phyloP scores from a whole-genome alignment of 2,329 filamentous ascomycete species.

The Podosphaera fusca region DNA sequence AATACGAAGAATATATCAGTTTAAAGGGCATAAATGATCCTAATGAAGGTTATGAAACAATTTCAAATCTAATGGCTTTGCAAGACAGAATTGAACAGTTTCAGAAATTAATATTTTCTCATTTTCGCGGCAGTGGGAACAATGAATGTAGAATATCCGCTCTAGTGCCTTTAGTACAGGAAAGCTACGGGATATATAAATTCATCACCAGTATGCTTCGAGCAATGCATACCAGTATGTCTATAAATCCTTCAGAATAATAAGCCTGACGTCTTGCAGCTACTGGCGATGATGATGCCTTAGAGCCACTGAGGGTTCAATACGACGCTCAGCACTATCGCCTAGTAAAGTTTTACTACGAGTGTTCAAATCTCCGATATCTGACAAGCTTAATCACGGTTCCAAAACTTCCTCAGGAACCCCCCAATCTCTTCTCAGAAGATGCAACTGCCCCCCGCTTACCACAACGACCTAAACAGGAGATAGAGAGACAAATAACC shows the following conservation, averaged over 20 bases:
- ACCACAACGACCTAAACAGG: conserved; percentile 58
- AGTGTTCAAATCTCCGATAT: conserved; percentile 93
- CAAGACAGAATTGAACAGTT: conserved; percentile 98
- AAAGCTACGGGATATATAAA: conserved; percentile 98
- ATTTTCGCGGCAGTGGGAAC: conserved; percentile 76
- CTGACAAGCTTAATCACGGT: conserved; percentile 90
- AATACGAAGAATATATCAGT: conserved; percentile 97
- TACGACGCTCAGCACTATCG: conserved; percentile 95
- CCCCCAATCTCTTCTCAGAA: conserved; percentile 68
- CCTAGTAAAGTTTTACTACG: conserved; percentile 94
- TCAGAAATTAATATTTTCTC: conserved; percentile 94
- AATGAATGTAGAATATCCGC: conserved; percentile 95
- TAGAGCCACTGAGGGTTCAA: conserved; percentile 65
- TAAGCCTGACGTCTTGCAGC: conserved; percentile 23
- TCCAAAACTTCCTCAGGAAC: conserved; percentile 82
- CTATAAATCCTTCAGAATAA: not conserved
- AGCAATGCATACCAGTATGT: conserved; percentile 83
- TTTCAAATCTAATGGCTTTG: conserved; percentile 83
- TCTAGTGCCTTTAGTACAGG: conserved; percentile 77
- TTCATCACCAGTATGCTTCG: conserved; percentile 98
- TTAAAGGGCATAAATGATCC: conserved; percentile 96
- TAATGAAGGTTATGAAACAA: conserved; percentile 93
- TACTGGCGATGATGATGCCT: conserved; percentile 78
- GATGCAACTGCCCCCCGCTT: conserved; percentile 67
- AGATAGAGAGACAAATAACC: conserved; percentile 42